A percentile compares a stretch with the other conserved stretches of the same genome.
Evolutionary conservation across 345 rosid species (phyloP).

Genomic region (Populus euphratica): DNA sequence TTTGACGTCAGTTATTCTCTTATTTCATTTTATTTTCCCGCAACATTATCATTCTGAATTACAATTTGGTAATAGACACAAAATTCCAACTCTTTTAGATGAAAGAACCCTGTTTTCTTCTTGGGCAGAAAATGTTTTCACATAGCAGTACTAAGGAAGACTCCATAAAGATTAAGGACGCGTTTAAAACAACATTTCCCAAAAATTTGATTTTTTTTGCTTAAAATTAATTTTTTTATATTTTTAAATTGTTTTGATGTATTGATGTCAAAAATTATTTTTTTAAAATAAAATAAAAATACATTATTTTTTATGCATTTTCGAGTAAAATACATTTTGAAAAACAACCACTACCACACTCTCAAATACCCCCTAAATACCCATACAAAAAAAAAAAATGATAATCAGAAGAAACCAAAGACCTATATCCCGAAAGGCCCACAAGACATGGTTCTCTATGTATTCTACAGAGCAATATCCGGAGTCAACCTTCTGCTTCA

Average conservation of each 20-base stretch:
- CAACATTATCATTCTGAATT: neutral
- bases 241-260: too few species aligned
- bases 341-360: too few species aligned
- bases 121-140: neutral
- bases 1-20: neutral
- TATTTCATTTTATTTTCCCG: neutral
- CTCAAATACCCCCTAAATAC: neutral
- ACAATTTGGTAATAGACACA: neutral
- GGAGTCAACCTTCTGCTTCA: conserved; percentile 77
- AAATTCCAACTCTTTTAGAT: neutral
- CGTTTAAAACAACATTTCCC: too few species aligned
- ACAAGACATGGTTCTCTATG: conserved; percentile 54
- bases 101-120: neutral
- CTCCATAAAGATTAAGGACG: neutral
- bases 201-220: too few species aligned
- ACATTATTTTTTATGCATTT: too few species aligned
- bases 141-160: neutral
- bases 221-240: too few species aligned
- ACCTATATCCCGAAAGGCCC: neutral
- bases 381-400: neutral
- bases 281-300: too few species aligned
- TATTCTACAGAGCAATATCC: conserved; percentile 65
- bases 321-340: too few species aligned
- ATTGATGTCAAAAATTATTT: too few species aligned
- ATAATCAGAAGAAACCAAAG: neutral